Base-by-base conservation (phyloP, 2,329 filamentous ascomycete species). In the Aspergillus glaucus region DNA sequence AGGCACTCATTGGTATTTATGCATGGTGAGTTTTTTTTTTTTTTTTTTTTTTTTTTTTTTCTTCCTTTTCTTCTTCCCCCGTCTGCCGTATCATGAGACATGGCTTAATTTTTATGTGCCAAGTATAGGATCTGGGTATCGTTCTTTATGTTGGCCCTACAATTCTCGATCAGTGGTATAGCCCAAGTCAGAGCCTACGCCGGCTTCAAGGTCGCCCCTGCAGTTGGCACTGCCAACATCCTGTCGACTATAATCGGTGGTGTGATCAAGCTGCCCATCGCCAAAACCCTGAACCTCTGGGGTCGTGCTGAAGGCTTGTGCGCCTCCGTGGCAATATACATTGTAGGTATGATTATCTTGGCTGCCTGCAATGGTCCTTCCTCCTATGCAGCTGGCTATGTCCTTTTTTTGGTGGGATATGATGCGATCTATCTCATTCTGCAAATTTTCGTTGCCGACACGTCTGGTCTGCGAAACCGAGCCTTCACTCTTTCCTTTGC, bases 241-340 rank as follows among this genome's bases (percentile, higher is more conserved):
- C 69, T 85, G 37, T 69, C 79, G 9, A 75, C 66, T 48, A 67
- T 84, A 40, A 77, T 85, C 28, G 75, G 75, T 32, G 82, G 79
- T 24, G 71, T 82, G 32, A 69, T 78, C 43, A 81, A 81, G 59
- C 71, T 86, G 15, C 78, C 81, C 1, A 70, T 82, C 19, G 80
- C 81, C 48, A 85, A 84, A 62, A 71, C 81, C 3, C 68, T 85
- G 45, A 79, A 86, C 62, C 66, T 82, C 21, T 85, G 78, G 75
- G 82, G 81, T 30, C 79, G 82, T 42, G 73, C 79, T 0, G 75
- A 83, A 58, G 82, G 78, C 15, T 74, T 82, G 49, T 52, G 74
- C 2, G 47, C 80, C 40, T 78, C 78, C 53, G 61, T 79, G 0
- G 50, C 65, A 1, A 57, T 77, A 48, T 75, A 74, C 60, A 67